A percentile compares a stretch with the other conserved stretches of the same genome.
Conservation (phyloP, 1,139 yeast genomes). For the Candida tunisiensis region DNA sequence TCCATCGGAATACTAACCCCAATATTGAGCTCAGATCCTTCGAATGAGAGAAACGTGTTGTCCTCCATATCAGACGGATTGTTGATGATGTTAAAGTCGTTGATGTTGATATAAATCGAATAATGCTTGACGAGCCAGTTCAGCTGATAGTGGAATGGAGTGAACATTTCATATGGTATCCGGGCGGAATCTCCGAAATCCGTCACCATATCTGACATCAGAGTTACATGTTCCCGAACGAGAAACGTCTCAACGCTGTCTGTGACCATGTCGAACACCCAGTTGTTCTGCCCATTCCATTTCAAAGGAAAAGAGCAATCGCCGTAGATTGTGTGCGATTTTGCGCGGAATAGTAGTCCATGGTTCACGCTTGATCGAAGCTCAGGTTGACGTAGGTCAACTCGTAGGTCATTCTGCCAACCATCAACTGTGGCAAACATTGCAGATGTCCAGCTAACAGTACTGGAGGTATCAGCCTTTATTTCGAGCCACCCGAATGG, state of each 20-base stretch:
- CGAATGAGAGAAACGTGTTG: slow-evolving; percentile 59
- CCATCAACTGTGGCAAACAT: slow-evolving; percentile 42
- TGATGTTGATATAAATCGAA: slow-evolving; percentile 55
- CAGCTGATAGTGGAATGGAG: slow-evolving; percentile 49
- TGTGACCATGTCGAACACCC: slow-evolving; percentile 45
- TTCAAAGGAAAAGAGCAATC: slow-evolving; percentile 51
- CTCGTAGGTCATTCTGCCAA: slow-evolving; percentile 34
- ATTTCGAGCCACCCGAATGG: slow-evolving; percentile 91
- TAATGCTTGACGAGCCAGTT: slow-evolving; percentile 44
- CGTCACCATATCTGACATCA: slow-evolving; percentile 53
- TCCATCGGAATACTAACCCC: slow-evolving; percentile 41
- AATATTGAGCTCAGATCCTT: slow-evolving; percentile 41
- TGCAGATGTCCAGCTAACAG: slow-evolving; percentile 30
- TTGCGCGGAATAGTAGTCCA: slow-evolving; percentile 54
- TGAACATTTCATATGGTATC: slow-evolving; percentile 50
- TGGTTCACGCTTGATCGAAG: slow-evolving; percentile 78
- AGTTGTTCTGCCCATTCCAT: slow-evolving; percentile 67
- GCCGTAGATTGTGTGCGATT: slow-evolving; percentile 37
- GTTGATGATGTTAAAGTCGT: slow-evolving; percentile 75
- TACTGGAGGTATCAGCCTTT: slow-evolving; percentile 38
- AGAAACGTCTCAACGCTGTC: slow-evolving; percentile 41
- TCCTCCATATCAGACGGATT: slow-evolving; percentile 74
- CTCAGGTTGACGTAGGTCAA: slow-evolving; percentile 42
- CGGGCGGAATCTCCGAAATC: slow-evolving; percentile 72
- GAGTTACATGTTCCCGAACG: slow-evolving; percentile 67